A percentile compares a stretch with the other conserved stretches of the same genome.
Evolutionary conservation across 257 asterid genomes (phyloP).

Genomic region (Gynochthodes officinalis): DNA sequence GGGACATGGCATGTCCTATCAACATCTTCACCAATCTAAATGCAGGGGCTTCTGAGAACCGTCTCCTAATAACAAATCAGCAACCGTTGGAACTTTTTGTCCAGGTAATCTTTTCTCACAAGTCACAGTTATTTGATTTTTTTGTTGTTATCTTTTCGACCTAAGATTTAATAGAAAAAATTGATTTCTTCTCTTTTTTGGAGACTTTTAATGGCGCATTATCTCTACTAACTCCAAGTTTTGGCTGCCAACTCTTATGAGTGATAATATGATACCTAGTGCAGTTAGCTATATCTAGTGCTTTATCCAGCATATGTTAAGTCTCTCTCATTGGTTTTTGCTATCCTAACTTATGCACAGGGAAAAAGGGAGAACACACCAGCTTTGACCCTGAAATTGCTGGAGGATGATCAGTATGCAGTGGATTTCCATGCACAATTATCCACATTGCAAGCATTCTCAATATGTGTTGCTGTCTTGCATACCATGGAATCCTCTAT

Average conservation of each 20-base stretch:
- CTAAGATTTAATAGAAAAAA: neutral
- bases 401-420: slow-evolving; percentile 61
- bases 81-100: slow-evolving; percentile 53
- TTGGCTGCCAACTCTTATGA: neutral
- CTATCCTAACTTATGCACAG: slow-evolving; percentile 33
- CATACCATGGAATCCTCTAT: slow-evolving; percentile 62
- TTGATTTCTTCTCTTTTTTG: neutral
- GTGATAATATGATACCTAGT: neutral
- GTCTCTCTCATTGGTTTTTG: neutral
- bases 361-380: slow-evolving; percentile 62
- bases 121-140: neutral
- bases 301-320: neutral
- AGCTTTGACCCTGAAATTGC: slow-evolving; percentile 50
- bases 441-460: slow-evolving; percentile 84
- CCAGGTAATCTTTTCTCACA: slow-evolving; percentile 49
- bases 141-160: neutral
- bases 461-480: slow-evolving; percentile 67
- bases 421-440: slow-evolving; percentile 87
- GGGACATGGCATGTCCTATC: slow-evolving; percentile 97
- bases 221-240: neutral
- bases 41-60: slow-evolving; percentile 36
- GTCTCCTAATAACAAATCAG: slow-evolving; percentile 33
- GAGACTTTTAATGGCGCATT: neutral
- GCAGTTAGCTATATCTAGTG: neutral
- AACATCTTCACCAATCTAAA: slow-evolving; percentile 46